A percentile compares a stretch with the other conserved stretches of the same genome.
phyloP scores from a whole-genome alignment of 495 filamentous ascomycete species.

The Penicillium diatomitis region DNA sequence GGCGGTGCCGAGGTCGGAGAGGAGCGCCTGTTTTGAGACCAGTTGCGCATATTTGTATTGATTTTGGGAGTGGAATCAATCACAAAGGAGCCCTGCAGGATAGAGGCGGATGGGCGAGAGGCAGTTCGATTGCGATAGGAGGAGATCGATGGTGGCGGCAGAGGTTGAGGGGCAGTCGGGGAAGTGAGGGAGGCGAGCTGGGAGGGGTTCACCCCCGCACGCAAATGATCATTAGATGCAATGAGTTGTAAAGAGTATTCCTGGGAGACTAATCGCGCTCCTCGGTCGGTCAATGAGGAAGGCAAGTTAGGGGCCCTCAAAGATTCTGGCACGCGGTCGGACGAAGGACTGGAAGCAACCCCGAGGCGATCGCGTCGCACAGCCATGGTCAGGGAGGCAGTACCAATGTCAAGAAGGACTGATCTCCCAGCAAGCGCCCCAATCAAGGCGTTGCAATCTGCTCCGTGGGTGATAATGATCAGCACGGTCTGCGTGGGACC shows the following conservation, averaged over 20 bases:
- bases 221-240: conserved; percentile 74
- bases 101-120: conserved; percentile 13
- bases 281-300: background rate
- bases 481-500: conserved; percentile 68
- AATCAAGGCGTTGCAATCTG: conserved; percentile 92
- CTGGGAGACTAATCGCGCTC: conserved; percentile 35
- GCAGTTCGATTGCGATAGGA: conserved; percentile 24
- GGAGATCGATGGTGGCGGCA: conserved; percentile 14
- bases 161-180: conserved; percentile 16
- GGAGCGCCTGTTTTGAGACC: conserved; percentile 16
- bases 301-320: background rate
- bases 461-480: conserved; percentile 94
- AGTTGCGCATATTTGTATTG: conserved; percentile 15
- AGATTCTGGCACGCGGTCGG: conserved; percentile 10
- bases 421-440: conserved; percentile 84
- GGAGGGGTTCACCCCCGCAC: conserved; percentile 38
- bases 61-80: conserved; percentile 16
- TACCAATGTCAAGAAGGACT: conserved; percentile 77
- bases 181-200: conserved; percentile 21
- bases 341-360: conserved; percentile 13
- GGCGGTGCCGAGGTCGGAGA: conserved; percentile 8
- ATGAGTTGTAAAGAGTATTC: conserved; percentile 69
- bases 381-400: conserved; percentile 87
- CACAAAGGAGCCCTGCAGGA: conserved; percentile 17
- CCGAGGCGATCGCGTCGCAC: conserved; percentile 48